A percentile compares a stretch with the other conserved stretches of the same genome.
These are phyloP conservation scores for Sparassis latifolia DNA, from an alignment of 1,284 basidiomycete species.

Conservation along the genomic window DNA sequence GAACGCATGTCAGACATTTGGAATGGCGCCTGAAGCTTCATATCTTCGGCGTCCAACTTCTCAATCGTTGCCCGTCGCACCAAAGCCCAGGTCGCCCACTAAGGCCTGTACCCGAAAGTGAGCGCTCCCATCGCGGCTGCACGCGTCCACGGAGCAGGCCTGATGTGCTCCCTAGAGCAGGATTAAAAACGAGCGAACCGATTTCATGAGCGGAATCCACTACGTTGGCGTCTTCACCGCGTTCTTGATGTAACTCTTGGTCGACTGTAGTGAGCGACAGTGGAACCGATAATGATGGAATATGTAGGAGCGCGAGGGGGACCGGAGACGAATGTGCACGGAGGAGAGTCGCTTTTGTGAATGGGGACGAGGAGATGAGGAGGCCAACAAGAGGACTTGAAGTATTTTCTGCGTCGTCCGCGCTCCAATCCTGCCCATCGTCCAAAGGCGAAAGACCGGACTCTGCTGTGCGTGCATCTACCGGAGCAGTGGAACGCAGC, in stretches of 20 bases:
- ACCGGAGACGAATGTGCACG: constrained; percentile 65
- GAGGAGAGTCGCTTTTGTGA: constrained; percentile 60
- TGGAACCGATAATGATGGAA: constrained; percentile 40
- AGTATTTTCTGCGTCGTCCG: neutral
- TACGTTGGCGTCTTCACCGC: neutral
- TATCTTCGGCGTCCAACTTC: constrained; percentile 17
- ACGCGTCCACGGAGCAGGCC: constrained; percentile 52
- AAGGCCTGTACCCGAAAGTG: neutral
- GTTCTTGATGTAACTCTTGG: neutral
- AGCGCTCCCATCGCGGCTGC: constrained; percentile 61
- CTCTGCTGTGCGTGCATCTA: neutral
- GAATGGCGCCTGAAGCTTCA: too few relatives aligned
- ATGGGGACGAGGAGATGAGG: constrained; percentile 71
- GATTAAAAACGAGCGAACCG: constrained; percentile 59
- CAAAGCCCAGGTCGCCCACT: constrained; percentile 50
- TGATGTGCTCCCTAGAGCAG: constrained; percentile 42
- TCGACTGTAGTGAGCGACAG: neutral
- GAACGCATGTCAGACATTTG: too few relatives aligned
- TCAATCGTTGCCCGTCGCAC: constrained; percentile 34
- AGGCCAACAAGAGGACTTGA: constrained; percentile 51
- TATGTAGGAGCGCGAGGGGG: constrained; percentile 72
- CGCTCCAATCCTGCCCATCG: neutral
- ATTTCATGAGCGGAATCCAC: neutral
- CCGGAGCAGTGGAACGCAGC: neutral
- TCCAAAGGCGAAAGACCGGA: constrained; percentile 1